Evolutionary conservation across 2,329 filamentous ascomycete genomes (phyloP), one percentile per base, ranked within the genome.

Genomic region (Microdochium trichocladiopsis): DNA sequence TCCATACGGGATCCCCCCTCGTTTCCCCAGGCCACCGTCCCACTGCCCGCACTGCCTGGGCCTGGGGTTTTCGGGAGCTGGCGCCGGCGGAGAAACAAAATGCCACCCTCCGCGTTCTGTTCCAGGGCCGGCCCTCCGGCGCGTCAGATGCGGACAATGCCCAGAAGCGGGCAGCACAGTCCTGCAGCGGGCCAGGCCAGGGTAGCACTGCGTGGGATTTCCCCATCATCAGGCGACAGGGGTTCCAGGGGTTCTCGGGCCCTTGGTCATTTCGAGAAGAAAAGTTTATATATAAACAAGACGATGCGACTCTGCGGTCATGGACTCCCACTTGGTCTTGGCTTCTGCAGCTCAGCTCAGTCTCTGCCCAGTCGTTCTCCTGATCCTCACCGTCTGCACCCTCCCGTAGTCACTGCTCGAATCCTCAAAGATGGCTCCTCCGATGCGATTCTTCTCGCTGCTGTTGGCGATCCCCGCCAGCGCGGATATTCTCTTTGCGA

Each of bases 401-500:
- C 8, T 8, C 14, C 28, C 28, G 28, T 31, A 8, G 28, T 31
- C 28, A 14, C 28, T 14, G 28, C 14, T 14, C 28, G 14, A 14
- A 8, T 6, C n/a, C 36, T 41, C 6, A 6, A 18, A 16, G 22
- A 45, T 45, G 41, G 41, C 41, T 45, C 41, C 41, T 45, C 47
- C 47, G 5, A 48, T 28, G 47, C 47, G 14, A 47, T 50, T 56
- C 25, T 36, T 58, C 28, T 50, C 55, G 36, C 37, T 53, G 47
- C 48, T 56, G n/a, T 47, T 57, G 47, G 55, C 51, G 2, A 47
- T 53, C 43, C 52, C 55, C 11, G 55, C 54, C 14, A 49, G 51
- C 25, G 55, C 57, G 23, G 50, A 57, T 33, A 55, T 56, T 31
- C 52, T 58, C 49, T 58, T 51, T 43, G 57, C 57, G n/a, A 53